These are phyloP conservation scores for Apiospora aurea DNA, from an alignment of 2,329 filamentous ascomycete species.

Conservation along the genomic window DNA sequence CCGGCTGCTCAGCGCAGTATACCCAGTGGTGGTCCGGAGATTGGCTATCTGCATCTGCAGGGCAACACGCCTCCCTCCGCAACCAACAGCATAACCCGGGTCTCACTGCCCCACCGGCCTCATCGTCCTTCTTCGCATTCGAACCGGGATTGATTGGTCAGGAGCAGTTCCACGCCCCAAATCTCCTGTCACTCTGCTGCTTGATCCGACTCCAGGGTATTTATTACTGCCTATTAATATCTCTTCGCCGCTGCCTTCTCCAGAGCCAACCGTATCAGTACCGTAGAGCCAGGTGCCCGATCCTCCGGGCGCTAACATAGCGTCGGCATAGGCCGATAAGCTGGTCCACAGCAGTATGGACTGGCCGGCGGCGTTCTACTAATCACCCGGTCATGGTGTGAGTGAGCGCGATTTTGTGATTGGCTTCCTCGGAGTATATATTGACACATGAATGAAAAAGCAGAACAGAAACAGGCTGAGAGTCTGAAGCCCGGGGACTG, in stretches of 20 bases:
- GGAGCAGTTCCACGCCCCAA: not conserved
- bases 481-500: slow-evolving; percentile 22
- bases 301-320: not conserved
- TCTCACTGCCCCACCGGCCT: not conserved
- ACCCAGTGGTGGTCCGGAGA: not conserved
- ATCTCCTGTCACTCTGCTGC: too few relatives aligned
- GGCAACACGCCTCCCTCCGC: too few relatives aligned
- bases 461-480: too few relatives aligned
- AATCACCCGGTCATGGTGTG: not conserved
- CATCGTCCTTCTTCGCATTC: not conserved
- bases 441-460: too few relatives aligned
- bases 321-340: not conserved
- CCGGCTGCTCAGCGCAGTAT: not conserved
- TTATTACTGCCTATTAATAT: not conserved
- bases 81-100: not conserved
- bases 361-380: not conserved
- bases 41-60: not conserved
- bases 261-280: not conserved
- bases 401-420: not conserved
- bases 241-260: not conserved
- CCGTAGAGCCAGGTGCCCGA: not conserved
- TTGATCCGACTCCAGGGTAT: not conserved
- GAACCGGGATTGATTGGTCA: not conserved
- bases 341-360: not conserved
- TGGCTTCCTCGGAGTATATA: not conserved